A percentile compares a stretch with the other conserved stretches of the same genome.
phyloP scores from a whole-genome alignment of 768 basidiomycete genomes.

The Suillus tomentosus region DNA sequence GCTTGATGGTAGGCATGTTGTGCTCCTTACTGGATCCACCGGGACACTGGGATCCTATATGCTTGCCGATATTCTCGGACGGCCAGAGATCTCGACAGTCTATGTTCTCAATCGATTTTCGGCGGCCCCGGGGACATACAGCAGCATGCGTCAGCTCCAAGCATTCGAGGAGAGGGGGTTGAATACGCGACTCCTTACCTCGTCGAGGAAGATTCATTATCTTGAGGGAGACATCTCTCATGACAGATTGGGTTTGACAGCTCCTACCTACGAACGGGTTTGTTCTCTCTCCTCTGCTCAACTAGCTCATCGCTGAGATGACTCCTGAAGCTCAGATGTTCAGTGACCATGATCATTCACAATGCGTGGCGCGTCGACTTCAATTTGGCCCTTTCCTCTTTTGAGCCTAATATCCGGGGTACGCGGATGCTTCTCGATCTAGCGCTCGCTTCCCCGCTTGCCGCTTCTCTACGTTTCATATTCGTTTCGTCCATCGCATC shows the following conservation, averaged over 20 bases:
- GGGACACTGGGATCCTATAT: conserved; percentile 40
- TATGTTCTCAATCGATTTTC: conserved; percentile 33
- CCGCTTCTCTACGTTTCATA: conserved; percentile 15
- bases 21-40: conserved; percentile 43
- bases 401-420: conserved; percentile 35
- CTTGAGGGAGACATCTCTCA: conserved; percentile 37
- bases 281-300: conserved; percentile 4
- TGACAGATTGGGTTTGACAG: conserved; percentile 27
- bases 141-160: conserved; percentile 23
- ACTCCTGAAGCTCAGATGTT: conserved; percentile 12
- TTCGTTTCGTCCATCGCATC: conserved; percentile 22
- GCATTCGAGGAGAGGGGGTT: conserved; percentile 37
- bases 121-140: conserved; percentile 10
- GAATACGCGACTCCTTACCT: conserved; percentile 25
- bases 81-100: conserved; percentile 23
- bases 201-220: conserved; percentile 32
- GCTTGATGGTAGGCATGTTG: conserved; percentile 14
- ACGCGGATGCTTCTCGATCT: conserved; percentile 34
- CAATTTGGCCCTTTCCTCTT: conserved; percentile 37
- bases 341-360: conserved; percentile 33
- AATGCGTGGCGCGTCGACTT: conserved; percentile 44
- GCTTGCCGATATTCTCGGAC: conserved; percentile 28
- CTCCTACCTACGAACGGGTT: conserved; percentile 31
- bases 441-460: conserved; percentile 29
- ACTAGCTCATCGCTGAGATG: background rate